A percentile compares a stretch with the other conserved stretches of the same genome.
Evolutionary conservation across 2,329 filamentous ascomycete species (phyloP).

Genomic region (Aschersonia sp.): DNA sequence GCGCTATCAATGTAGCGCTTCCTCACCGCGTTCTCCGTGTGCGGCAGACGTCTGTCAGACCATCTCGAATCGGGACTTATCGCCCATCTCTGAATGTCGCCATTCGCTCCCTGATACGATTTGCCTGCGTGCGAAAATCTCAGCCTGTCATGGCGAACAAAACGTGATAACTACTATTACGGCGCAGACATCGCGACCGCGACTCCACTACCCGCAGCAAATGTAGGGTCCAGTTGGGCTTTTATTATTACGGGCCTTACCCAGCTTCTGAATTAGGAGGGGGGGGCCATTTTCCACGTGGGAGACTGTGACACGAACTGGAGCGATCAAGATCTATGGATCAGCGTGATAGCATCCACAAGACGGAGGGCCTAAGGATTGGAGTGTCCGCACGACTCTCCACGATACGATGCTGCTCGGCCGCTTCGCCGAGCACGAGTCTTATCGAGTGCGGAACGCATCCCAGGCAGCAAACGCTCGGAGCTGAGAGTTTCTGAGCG

Average conservation of each 20-base stretch:
- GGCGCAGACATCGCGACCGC: too few relatives aligned
- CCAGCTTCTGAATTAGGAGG: not conserved
- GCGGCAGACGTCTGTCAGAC: not conserved
- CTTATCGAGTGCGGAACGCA: not conserved
- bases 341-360: not conserved
- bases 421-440: too few relatives aligned
- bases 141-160: not conserved
- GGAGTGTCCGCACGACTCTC: not conserved
- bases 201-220: not conserved
- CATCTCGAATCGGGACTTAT: not conserved
- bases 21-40: not conserved
- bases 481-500: too few relatives aligned
- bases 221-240: not conserved
- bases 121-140: not conserved
- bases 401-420: not conserved
- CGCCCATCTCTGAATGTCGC: not conserved
- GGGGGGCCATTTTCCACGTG: constrained; percentile 1
- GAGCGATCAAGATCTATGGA: not conserved
- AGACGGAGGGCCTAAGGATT: not conserved
- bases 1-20: not conserved
- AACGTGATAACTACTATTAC: too few relatives aligned
- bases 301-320: not conserved
- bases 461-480: too few relatives aligned
- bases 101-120: not conserved
- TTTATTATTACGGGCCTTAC: not conserved